Evolutionary conservation across 371 early-diverging fungal species (phyloP), one percentile per base, ranked within the genome.

Genomic region (Coemansia linderi): DNA sequence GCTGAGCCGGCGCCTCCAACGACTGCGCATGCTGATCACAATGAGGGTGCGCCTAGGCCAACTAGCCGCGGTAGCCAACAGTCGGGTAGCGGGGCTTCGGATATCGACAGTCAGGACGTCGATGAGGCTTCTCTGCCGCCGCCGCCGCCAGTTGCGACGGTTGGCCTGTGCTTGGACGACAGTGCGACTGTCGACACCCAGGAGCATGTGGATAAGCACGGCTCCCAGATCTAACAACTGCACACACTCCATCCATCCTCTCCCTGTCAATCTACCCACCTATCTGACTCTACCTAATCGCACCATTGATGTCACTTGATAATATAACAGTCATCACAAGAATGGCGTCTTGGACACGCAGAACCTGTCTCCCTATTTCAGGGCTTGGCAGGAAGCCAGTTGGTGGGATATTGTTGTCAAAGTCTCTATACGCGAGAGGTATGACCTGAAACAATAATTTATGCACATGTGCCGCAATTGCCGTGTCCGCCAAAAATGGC

Each of bases 91-190:
- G 62, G 50, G 31, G 36, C 61, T 17, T 38, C 52, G 27, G 58
- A 33, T 19, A 57, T n/a, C 57, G 57, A 57, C n/a, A 37, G 37
- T n/a, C 39, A 40, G 3, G 52, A 12, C 17, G 36, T 29, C 38
- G 52, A 24, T 31, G 27, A 15, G 12, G 40, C 29, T 29, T 33
- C 29, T 17, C 69, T 19, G 40, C 37, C 37, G 59, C 61, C 40
- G 10, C 56, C 44, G 4, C 71, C 48, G 5, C 52, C 68, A 3
- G 60, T 43, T 17, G 59, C 59, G 59, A 74, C 74, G n/a, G 74
- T 66, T n/a, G 74, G 74, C 27, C 66, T 70, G 71, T 66, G 74
- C 19, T 33, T 65, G 19, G 66, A 62, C 10, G 70, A 69, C 19
- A 54, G 33, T 7, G 64, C 70, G 31, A 33, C 56, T 17, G 56